Evolutionary conservation across 2,329 filamentous ascomycete species (phyloP).

Genomic region (Stagonosporopsis chrysanthemi): DNA sequence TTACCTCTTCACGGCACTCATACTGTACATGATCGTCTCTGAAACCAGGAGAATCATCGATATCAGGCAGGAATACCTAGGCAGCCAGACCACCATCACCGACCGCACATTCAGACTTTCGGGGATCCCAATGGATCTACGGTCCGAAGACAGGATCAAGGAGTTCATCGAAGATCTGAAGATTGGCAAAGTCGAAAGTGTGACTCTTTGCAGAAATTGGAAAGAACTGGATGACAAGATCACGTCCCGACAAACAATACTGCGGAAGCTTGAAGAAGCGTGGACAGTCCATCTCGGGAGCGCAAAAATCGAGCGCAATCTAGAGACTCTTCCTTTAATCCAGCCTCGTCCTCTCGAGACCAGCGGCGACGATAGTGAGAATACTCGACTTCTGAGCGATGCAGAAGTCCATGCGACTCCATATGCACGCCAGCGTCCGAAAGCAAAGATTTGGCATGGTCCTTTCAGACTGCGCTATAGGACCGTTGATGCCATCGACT

Average conservation of each 20-base stretch:
- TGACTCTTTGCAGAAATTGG: constrained; percentile 90
- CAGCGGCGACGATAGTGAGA: constrained; percentile 53
- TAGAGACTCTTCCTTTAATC: constrained; percentile 59
- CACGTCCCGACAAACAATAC: constrained; percentile 66
- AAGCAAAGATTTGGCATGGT: constrained; percentile 79
- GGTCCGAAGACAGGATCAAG: constrained; percentile 83
- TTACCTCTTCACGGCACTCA: constrained; percentile 86
- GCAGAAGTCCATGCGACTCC: constrained; percentile 54
- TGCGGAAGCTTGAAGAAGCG: constrained; percentile 80
- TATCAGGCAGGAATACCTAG: constrained; percentile 87
- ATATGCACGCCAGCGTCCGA: constrained; percentile 65
- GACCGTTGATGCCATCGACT: constrained; percentile 88
- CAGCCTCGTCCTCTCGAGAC: constrained; percentile 54
- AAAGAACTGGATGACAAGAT: constrained; percentile 78
- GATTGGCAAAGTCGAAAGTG: constrained; percentile 88
- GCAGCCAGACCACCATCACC: constrained; percentile 92
- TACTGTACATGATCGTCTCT: constrained; percentile 80
- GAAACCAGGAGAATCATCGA: constrained; percentile 87
- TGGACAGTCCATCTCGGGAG: constrained; percentile 81
- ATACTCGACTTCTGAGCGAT: constrained; percentile 66
- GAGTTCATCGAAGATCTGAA: constrained; percentile 85
- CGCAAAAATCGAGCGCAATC: constrained; percentile 57
- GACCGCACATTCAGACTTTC: constrained; percentile 92
- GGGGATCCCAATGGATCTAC: constrained; percentile 80
- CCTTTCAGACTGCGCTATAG: constrained; percentile 74